These are phyloP conservation scores for Boletus subparvulus DNA, from an alignment of 768 basidiomycete genomes.

Conservation along the genomic window DNA sequence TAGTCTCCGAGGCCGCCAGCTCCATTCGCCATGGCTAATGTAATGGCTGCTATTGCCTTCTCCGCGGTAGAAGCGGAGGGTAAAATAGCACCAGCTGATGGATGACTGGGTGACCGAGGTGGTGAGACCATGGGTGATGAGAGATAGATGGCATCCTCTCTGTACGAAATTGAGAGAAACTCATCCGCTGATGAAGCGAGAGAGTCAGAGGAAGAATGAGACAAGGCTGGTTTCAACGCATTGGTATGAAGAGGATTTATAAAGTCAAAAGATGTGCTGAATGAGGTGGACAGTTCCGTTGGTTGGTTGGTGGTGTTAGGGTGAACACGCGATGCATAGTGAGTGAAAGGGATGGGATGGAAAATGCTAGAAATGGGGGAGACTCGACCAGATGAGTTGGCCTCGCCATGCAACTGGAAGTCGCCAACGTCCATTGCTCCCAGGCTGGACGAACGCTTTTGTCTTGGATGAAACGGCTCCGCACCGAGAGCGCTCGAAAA, in stretches of 20 bases:
- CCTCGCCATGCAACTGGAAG: constrained; percentile 15
- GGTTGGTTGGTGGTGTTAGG: constrained; percentile 12
- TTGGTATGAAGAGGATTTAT: constrained; percentile 27
- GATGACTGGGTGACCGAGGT: constrained; percentile 14
- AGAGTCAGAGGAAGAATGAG: constrained; percentile 20
- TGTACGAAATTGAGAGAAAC: constrained; percentile 3
- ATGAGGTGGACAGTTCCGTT: constrained; percentile 18
- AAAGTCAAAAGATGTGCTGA: constrained; percentile 30
- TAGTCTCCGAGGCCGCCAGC: constrained; percentile 62
- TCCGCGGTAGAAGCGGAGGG: constrained; percentile 49
- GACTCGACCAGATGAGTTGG: constrained; percentile 17
- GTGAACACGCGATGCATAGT: constrained; percentile 12
- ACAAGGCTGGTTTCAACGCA: constrained; percentile 21
- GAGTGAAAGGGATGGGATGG: constrained; percentile 11
- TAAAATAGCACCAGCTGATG: not conserved
- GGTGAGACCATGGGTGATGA: constrained; percentile 10
- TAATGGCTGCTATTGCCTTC: constrained; percentile 59
- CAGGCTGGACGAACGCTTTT: constrained; percentile 46
- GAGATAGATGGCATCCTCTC: constrained; percentile 4
- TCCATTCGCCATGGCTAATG: constrained; percentile 61
- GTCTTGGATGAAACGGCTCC: constrained; percentile 24
- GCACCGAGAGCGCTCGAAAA: constrained; percentile 33
- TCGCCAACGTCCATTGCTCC: constrained; percentile 43
- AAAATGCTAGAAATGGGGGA: constrained; percentile 27
- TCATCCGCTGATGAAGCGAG: constrained; percentile 9